phyloP scores from a whole-genome alignment of 192 early-diverging fungal genomes.

The Spinellus fusiger region DNA sequence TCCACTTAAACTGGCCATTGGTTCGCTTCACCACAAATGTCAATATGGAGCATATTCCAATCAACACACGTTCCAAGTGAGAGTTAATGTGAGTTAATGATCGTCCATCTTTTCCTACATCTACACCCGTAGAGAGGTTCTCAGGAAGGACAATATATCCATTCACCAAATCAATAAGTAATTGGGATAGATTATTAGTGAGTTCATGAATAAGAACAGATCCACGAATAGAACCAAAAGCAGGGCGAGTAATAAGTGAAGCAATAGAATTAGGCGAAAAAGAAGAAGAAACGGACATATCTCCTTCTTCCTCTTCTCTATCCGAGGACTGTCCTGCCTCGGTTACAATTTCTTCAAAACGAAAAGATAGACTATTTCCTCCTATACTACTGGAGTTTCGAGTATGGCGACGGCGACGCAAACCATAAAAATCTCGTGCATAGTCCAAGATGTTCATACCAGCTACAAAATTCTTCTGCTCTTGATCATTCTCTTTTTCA shows the following conservation, averaged over 20 bases:
- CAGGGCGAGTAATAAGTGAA: background rate
- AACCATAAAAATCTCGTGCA: slow-evolving; percentile 41
- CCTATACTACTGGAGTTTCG: no score
- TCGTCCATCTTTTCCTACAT: slow-evolving; percentile 17
- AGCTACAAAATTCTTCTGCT: slow-evolving; percentile 25
- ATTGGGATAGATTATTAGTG: slow-evolving; percentile 1
- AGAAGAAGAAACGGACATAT: slow-evolving; percentile 7
- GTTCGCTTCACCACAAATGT: background rate
- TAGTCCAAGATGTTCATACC: slow-evolving; percentile 40
- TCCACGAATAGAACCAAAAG: slow-evolving; percentile 15
- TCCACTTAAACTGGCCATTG: background rate
- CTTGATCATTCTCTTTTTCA: background rate
- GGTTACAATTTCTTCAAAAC: background rate
- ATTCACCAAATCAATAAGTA: slow-evolving; percentile 11
- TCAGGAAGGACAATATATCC: slow-evolving; percentile 8
- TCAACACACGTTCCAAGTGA: slow-evolving; percentile 5
- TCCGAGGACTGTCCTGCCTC: background rate
- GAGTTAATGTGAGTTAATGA: slow-evolving; percentile 6
- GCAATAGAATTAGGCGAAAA: background rate
- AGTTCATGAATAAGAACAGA: slow-evolving; percentile 14
- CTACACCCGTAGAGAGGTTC: slow-evolving; percentile 1
- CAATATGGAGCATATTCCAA: background rate
- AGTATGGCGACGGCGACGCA: background rate
- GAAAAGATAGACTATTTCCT: no score
- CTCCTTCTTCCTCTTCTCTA: slow-evolving; percentile 10